phyloP scores from a whole-genome alignment of 2,329 filamentous ascomycete genomes.

The Saccharata proteae region DNA sequence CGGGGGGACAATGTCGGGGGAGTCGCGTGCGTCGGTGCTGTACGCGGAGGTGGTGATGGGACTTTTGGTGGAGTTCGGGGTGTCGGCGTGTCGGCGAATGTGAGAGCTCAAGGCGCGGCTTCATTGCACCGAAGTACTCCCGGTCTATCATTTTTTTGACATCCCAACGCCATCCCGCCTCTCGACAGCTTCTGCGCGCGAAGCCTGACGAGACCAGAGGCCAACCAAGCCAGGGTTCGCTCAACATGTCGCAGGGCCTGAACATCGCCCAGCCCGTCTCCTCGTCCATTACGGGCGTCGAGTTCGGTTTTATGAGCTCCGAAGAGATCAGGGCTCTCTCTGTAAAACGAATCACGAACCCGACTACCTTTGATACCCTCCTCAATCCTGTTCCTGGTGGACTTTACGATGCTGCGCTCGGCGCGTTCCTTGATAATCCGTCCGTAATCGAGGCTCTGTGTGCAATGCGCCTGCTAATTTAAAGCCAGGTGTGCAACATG shows the following conservation, averaged over 20 bases:
- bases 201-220: no score
- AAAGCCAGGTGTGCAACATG: constrained; percentile 72
- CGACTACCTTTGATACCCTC: constrained; percentile 85
- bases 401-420: constrained; percentile 83
- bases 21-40: constrained; percentile 5
- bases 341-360: constrained; percentile 87
- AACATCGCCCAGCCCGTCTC: constrained; percentile 59
- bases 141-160: no score
- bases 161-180: no score
- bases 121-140: no score
- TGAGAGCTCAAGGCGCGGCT: no score
- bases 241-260: constrained; percentile 18
- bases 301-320: constrained; percentile 74
- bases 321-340: constrained; percentile 81
- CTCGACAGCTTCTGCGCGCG: no score
- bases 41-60: background rate
- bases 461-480: constrained; percentile 1
- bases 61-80: background rate
- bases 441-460: constrained; percentile 33
- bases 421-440: constrained; percentile 77
- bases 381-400: constrained; percentile 82
- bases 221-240: no score
- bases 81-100: constrained; percentile 1
- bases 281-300: constrained; percentile 73
- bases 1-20: constrained; percentile 1